Conservation (phyloP, 768 basidiomycete genomes). For the Multifurca ochricompacta region DNA sequence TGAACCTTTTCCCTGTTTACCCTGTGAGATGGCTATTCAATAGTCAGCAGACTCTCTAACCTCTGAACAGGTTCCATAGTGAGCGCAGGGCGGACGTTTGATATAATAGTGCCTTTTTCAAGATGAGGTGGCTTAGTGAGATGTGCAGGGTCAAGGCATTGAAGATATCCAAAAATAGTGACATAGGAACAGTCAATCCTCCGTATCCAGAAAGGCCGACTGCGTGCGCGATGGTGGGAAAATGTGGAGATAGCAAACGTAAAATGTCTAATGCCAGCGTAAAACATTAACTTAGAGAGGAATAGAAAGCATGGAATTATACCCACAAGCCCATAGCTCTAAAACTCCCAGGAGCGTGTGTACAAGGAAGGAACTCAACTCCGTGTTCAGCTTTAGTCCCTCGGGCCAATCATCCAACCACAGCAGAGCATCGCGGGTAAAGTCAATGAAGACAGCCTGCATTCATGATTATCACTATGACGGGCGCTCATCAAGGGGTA, state of each 20-base stretch:
- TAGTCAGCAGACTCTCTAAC: conserved; percentile 32
- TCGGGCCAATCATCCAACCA: conserved; percentile 97
- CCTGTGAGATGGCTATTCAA: background rate
- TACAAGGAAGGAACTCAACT: conserved; percentile 83
- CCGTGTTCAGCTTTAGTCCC: conserved; percentile 92
- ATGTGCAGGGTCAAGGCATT: conserved; percentile 65
- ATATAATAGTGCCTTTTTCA: conserved; percentile 52
- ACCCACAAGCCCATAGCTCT: conserved; percentile 65
- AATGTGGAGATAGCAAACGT: conserved; percentile 4
- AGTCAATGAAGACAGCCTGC: conserved; percentile 38
- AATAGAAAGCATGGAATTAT: background rate
- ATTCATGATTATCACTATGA: background rate
- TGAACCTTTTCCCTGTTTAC: conserved; percentile 72
- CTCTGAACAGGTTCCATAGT: conserved; percentile 87
- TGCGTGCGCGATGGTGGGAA: conserved; percentile 12
- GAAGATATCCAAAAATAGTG: conserved; percentile 32
- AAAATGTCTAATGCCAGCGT: background rate
- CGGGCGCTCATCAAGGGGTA: background rate
- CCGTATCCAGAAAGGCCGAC: conserved; percentile 16
- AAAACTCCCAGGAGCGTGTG: conserved; percentile 60
- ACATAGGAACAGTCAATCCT: conserved; percentile 12
- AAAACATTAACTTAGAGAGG: background rate
- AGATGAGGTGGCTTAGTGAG: conserved; percentile 57
- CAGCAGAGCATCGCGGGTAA: conserved; percentile 44
- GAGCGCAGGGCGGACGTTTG: conserved; percentile 52